Conservation (phyloP, 768 basidiomycete genomes). For the Rhodotorula babjevae region DNA sequence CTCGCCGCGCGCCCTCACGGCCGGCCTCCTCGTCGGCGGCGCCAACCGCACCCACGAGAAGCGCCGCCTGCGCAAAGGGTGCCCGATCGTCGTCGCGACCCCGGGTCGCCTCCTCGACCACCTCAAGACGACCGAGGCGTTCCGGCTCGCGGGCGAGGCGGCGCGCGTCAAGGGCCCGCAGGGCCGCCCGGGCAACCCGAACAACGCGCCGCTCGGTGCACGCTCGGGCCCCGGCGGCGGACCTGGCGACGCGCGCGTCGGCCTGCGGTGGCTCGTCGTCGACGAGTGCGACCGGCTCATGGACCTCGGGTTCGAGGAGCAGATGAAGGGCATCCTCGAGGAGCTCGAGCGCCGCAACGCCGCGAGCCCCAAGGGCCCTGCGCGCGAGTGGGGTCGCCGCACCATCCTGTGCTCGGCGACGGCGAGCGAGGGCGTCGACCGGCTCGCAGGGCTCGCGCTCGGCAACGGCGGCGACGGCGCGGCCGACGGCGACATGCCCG, state of each 20-base stretch:
- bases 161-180: neutral
- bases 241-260: constrained; percentile 8
- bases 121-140: constrained; percentile 86
- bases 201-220: constrained; percentile 20
- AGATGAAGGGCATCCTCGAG: constrained; percentile 80
- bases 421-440: constrained; percentile 88
- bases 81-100: constrained; percentile 91
- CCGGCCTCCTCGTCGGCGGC: constrained; percentile 89
- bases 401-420: constrained; percentile 96
- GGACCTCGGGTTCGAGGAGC: constrained; percentile 97
- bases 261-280: constrained; percentile 76
- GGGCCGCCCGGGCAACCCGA: constrained; percentile 9
- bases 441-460: constrained; percentile 62
- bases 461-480: neutral
- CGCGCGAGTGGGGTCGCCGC: constrained; percentile 54
- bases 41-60: constrained; percentile 92
- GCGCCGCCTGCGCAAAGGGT: constrained; percentile 83
- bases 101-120: constrained; percentile 94
- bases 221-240: neutral
- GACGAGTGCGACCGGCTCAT: constrained; percentile 97
- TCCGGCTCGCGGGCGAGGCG: constrained; percentile 61
- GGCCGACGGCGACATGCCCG: constrained; percentile 4
- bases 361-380: neutral
- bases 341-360: constrained; percentile 58
- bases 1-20: constrained; percentile 78